Evolutionary conservation across 345 rosid genomes (phyloP).

Genomic region (Eucalyptus pumila): DNA sequence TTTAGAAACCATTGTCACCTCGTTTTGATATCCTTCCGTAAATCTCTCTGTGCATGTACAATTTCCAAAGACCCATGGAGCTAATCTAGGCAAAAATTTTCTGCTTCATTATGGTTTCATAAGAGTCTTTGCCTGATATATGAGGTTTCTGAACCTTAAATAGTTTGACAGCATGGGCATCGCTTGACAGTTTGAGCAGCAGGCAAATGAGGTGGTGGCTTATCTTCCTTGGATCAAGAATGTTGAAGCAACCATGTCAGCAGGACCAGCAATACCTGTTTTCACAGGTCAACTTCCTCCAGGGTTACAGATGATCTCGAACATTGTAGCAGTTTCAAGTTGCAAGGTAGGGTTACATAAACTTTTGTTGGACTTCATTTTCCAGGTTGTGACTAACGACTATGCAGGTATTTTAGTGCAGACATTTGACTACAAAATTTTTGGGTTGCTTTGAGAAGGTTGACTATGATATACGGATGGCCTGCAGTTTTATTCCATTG

Average conservation of each 20-base stretch:
- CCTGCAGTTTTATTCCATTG: not conserved
- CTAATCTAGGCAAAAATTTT: not conserved
- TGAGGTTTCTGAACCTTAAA: not conserved
- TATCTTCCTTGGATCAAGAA: constrained; percentile 73
- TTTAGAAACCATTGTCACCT: not conserved
- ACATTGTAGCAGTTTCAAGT: constrained; percentile 83
- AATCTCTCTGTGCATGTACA: not conserved
- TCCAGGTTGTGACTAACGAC: not conserved
- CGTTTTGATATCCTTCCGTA: not conserved
- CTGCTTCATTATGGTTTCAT: not conserved
- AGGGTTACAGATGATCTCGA: constrained; percentile 72
- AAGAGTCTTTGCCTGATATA: not conserved
- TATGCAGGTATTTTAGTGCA: not conserved
- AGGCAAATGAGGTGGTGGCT: constrained; percentile 76
- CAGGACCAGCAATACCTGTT: constrained; percentile 76
- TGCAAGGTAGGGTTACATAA: constrained; percentile 56
- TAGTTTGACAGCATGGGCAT: not conserved
- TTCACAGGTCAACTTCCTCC: constrained; percentile 64
- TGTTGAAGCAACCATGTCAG: constrained; percentile 82
- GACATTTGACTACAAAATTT: not conserved
- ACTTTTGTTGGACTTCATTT: not conserved
- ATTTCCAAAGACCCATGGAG: not conserved
- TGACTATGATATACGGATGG: not conserved
- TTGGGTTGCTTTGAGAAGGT: not conserved
- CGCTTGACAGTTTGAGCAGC: constrained; percentile 62